Evolutionary conservation across 108 stramenopile genomes (phyloP), one percentile per base, ranked within the genome.

Genomic region (Cyclotella choctawhatcheeana): DNA sequence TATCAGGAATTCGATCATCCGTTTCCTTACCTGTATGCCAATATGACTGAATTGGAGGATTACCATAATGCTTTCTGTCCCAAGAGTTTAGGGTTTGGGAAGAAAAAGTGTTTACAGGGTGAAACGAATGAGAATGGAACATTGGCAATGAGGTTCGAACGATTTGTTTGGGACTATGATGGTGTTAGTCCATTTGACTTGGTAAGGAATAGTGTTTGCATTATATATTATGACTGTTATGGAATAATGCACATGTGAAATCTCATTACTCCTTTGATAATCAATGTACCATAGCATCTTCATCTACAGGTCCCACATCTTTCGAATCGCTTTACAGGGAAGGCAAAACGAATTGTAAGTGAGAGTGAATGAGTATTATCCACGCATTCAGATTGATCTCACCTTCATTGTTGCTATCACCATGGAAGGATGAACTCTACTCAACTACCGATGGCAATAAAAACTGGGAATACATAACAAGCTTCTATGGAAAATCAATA

Each of bases 141-240:
- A 24, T 37, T 67, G 32, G 65, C 65, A 5, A 17, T 5, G 3
- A 52, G 65, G 24, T 67, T 67, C 34, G 65, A 67, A 31, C 47
- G 65, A 10, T 67, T 67, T 47, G 65, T 67, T 34, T 53, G 51
- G 65, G 65, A 67, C 18, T 67, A 67, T 53, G 65, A 67, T 53
- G 65, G 65, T 10, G n/a, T 67, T 13, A 51, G 20, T 53, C 65
- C 65, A 5, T 67, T 67, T 67, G 50, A 67, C 35, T 20, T 67
- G 65, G 65, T 67, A 53, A 20, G 65, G 37, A 10, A 16, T 61
- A 20, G 37, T 22, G 55, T 30, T 5, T 31, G 3, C n/a, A n/a
- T n/a, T n/a, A n/a, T 22, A 52, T 52, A 10, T 18, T 52, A 10
- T 52, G 51, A 22, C 2, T 10, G 10, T 22, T 22, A 52, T 22